phyloP scores from a whole-genome alignment of 1,284 basidiomycete species.

The Ganoderma sinense region DNA sequence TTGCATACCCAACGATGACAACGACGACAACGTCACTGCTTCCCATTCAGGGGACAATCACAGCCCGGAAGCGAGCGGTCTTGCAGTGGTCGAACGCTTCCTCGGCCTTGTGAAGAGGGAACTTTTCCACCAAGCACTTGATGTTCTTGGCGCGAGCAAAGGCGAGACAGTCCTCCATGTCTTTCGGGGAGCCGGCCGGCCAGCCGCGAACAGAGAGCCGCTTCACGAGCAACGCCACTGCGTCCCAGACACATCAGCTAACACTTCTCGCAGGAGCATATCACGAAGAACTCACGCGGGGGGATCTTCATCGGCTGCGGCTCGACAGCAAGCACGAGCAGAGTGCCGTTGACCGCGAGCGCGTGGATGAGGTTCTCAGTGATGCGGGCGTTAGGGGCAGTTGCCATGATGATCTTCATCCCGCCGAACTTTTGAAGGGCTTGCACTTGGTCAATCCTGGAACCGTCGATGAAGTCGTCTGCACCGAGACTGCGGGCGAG shows the following conservation, averaged over 20 bases:
- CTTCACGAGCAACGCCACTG: conserved; percentile 34
- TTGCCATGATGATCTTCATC: conserved; percentile 38
- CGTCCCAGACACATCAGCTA: background rate
- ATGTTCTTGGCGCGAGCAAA: conserved; percentile 33
- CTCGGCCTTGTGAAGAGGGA: conserved; percentile 37
- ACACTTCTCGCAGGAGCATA: too few relatives aligned
- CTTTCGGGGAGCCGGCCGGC: conserved; percentile 35
- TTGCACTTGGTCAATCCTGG: conserved; percentile 31
- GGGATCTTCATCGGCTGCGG: conserved; percentile 30
- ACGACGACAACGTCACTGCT: background rate
- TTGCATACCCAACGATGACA: background rate
- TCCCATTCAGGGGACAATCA: conserved; percentile 33
- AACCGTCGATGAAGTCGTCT: conserved; percentile 38
- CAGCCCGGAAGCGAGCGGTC: conserved; percentile 39
- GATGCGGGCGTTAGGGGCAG: conserved; percentile 33
- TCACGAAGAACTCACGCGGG: conserved; percentile 14
- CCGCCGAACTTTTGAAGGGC: conserved; percentile 39
- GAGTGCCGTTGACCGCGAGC: conserved; percentile 34
- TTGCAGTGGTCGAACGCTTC: conserved; percentile 35
- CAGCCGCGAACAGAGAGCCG: conserved; percentile 35
- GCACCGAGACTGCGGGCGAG: conserved; percentile 40
- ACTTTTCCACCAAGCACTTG: conserved; percentile 35
- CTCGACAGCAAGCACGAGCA: conserved; percentile 34
- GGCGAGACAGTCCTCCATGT: conserved; percentile 33
- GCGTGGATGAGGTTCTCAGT: conserved; percentile 33